A percentile compares a stretch with the other conserved stretches of the same genome.
Evolutionary conservation across 2,329 filamentous ascomycete species (phyloP).

Genomic region (Claviceps maximensis): DNA sequence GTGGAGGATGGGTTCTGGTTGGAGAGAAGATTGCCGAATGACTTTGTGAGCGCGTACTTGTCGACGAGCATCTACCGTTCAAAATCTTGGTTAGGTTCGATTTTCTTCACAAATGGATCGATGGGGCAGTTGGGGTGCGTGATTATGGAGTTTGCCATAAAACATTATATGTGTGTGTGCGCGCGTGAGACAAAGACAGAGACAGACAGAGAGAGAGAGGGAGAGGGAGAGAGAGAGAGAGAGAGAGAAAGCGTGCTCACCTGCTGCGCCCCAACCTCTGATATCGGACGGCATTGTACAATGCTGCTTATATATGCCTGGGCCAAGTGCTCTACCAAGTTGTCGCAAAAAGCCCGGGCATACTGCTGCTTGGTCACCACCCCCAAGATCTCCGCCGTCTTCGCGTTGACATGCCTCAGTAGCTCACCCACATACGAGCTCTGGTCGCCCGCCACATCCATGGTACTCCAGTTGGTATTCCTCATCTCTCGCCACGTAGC

Average conservation of each 20-base stretch:
- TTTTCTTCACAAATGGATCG: not conserved
- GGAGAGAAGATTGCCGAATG: conserved; percentile 57
- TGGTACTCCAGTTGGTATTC: conserved; percentile 86
- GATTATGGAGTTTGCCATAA: not conserved
- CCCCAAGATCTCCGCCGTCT: conserved; percentile 60
- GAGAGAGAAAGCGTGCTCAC: conserved; percentile 28
- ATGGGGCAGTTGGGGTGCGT: not conserved
- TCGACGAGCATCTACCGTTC: conserved; percentile 72
- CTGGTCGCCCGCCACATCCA: conserved; percentile 88
- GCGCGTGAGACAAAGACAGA: too few species aligned
- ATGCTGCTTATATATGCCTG: conserved; percentile 71
- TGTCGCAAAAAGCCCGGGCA: conserved; percentile 86
- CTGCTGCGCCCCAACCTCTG: conserved; percentile 88
- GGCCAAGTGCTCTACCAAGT: conserved; percentile 79
- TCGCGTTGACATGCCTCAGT: conserved; percentile 56
- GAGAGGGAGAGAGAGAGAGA: too few species aligned
- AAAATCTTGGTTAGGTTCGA: not conserved
- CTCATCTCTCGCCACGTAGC: conserved; percentile 93
- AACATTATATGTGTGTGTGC: too few species aligned
- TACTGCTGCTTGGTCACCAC: conserved; percentile 85
- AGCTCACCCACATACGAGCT: conserved; percentile 84
- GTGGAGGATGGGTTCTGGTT: conserved; percentile 37
- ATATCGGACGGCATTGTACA: conserved; percentile 79
- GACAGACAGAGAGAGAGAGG: too few species aligned
- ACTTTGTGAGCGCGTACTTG: conserved; percentile 78